Percentiles rank a stretch among this genome's conserved stretches.
These are phyloP conservation scores for Hydnomerulius pinastri DNA, from an alignment of 768 basidiomycete species.

Conservation along the genomic window DNA sequence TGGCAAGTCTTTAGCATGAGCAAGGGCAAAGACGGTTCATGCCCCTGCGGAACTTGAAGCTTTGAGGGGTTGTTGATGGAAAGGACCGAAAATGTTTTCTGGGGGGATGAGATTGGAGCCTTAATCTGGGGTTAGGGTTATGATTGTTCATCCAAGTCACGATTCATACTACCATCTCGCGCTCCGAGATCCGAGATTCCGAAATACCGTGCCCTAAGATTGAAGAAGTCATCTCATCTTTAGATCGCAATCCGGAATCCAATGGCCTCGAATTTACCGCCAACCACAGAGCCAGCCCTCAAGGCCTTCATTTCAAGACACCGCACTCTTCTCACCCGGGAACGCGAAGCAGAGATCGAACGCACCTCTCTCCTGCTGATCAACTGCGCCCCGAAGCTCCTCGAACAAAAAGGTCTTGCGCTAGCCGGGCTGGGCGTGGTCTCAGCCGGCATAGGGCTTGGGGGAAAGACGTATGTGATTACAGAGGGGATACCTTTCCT, in stretches of 20 bases:
- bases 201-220: no score
- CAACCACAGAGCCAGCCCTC: constrained; percentile 34
- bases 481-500: neutral
- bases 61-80: no score
- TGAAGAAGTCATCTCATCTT: no score
- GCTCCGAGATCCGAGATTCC: no score
- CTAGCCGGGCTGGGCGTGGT: constrained; percentile 71
- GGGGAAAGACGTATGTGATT: constrained; percentile 79
- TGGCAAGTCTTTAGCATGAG: no score
- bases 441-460: constrained; percentile 80
- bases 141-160: no score
- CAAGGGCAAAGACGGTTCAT: no score
- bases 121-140: neutral
- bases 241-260: no score
- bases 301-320: constrained; percentile 69
- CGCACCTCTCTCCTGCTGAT: constrained; percentile 76
- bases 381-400: constrained; percentile 77
- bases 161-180: no score
- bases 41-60: no score
- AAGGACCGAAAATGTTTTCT: no score
- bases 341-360: constrained; percentile 85
- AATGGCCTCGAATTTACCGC: neutral
- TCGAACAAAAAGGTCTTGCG: constrained; percentile 89
- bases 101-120: neutral
- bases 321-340: constrained; percentile 61